Conservation (phyloP, 2,329 filamentous ascomycete genomes). For the Venturia carpophila region DNA sequence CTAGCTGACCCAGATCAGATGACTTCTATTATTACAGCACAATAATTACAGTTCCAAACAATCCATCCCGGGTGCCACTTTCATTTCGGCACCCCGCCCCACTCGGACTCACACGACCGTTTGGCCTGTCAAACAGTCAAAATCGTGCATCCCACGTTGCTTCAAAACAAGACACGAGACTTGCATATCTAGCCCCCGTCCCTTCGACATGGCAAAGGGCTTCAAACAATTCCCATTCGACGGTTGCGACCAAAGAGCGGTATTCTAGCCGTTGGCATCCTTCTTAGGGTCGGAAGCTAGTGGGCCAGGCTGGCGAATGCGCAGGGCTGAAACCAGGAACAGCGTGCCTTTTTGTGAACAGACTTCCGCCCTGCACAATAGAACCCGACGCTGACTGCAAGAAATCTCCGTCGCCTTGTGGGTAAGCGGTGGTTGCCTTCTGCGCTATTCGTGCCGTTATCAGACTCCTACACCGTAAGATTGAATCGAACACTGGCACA, state of each 20-base stretch:
- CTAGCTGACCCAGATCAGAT: neutral
- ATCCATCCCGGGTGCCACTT: neutral
- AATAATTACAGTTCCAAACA: neutral
- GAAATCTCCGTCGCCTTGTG: slow-evolving; percentile 2
- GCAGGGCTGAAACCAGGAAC: neutral
- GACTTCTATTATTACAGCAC: neutral
- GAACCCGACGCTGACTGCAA: neutral
- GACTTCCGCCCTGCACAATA: neutral
- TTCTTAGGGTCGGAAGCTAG: neutral
- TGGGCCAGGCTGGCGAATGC: neutral
- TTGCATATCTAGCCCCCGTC: neutral
- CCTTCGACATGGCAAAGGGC: neutral
- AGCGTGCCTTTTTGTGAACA: neutral
- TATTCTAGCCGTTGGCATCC: neutral
- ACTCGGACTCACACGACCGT: neutral
- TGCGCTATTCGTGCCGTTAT: neutral
- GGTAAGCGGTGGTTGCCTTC: neutral
- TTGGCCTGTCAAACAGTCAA: slow-evolving; percentile 4
- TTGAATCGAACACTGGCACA: neutral
- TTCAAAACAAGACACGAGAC: neutral
- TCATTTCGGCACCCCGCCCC: neutral
- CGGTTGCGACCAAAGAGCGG: neutral
- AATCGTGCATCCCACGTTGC: neutral
- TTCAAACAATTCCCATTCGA: neutral
- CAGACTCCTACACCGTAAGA: neutral